Base-by-base conservation (phyloP, 305 asterid genomes). In the Fraxinus nigra region DNA sequence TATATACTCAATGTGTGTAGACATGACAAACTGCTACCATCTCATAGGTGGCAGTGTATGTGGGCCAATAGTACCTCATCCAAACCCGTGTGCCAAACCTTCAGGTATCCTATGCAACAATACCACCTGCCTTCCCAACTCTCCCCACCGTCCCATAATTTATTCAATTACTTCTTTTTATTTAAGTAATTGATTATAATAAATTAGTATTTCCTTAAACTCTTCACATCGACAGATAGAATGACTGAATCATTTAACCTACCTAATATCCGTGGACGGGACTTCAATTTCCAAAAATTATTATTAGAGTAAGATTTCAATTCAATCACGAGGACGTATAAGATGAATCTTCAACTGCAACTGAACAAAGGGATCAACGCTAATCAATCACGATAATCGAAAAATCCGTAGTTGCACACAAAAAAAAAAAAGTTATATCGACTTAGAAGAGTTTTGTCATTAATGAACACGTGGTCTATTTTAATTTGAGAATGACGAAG, bases 51-150 rank as follows among this genome's bases (percentile, higher is more conserved):
- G 56, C n/a, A 18, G 26, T 20, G 54, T 37, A 37, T 22, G 35
- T 75, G 63, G 81, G 78, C 87, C 78, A 48, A 77, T 74, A 43
- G 78, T 69, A 78, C 28, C 78, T 69, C 38, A 77, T 35, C 34
- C 48, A 77, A 81, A 80, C 80, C 78, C 72, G 67, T 84, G 82
- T 86, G 86, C 76, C 16, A 11, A 77, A 70, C 75, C 30, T 46
- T 48, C 46, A 48, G 74, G 85, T 75, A 84, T 86, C 87, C 82
- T 56, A 84, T 26, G 86, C 82, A 61, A 26, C 79, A 79, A 86
- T 77, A 76, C 76, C 79, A 28, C 78, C 82, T 46, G 46, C 81
- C 74, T 84, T 83, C 87, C 88, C 83, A 70, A 86, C 35, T 33
- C 35, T 33, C 63, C 69, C 46, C 67, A 70, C 74, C 61, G 56